These are phyloP conservation scores for Chlamydomonas sp. DNA, from an alignment of 139 green algal genomes.

Conservation along the genomic window DNA sequence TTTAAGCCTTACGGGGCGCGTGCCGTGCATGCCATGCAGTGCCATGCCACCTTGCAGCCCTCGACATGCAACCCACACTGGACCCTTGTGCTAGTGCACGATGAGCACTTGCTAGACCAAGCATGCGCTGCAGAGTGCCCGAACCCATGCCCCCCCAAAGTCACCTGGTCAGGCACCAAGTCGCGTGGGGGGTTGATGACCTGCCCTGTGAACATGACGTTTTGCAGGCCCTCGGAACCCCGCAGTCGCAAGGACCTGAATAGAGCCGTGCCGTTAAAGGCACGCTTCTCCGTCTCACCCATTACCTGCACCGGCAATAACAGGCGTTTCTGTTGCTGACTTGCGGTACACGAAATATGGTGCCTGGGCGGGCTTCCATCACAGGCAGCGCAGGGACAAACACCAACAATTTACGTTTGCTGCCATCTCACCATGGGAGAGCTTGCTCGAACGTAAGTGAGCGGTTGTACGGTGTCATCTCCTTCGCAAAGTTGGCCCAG, in stretches of 20 bases:
- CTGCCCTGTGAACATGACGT: background rate
- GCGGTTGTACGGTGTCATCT: background rate
- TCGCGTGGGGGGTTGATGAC: background rate
- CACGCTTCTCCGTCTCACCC: background rate
- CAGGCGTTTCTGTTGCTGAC: too few species aligned
- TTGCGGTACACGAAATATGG: too few species aligned
- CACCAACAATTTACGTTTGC: background rate
- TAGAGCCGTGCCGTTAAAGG: background rate
- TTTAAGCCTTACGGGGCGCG: too few species aligned
- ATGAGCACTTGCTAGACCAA: background rate
- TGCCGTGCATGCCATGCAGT: too few species aligned
- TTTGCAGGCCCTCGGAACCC: conserved; percentile 14
- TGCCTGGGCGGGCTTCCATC: too few species aligned
- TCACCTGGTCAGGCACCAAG: background rate
- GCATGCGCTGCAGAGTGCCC: background rate
- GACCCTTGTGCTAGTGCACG: too few species aligned
- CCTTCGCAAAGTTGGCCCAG: conserved; percentile 1
- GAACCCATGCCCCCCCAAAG: too few species aligned
- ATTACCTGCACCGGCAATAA: conserved; percentile 6
- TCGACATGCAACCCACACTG: too few species aligned
- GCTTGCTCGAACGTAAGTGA: background rate
- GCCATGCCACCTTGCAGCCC: too few species aligned
- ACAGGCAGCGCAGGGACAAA: too few species aligned
- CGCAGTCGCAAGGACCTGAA: conserved; percentile 7
- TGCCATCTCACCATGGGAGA: background rate